Conservation (phyloP, 2,329 filamentous ascomycete genomes). For the Botrytis fabae region DNA sequence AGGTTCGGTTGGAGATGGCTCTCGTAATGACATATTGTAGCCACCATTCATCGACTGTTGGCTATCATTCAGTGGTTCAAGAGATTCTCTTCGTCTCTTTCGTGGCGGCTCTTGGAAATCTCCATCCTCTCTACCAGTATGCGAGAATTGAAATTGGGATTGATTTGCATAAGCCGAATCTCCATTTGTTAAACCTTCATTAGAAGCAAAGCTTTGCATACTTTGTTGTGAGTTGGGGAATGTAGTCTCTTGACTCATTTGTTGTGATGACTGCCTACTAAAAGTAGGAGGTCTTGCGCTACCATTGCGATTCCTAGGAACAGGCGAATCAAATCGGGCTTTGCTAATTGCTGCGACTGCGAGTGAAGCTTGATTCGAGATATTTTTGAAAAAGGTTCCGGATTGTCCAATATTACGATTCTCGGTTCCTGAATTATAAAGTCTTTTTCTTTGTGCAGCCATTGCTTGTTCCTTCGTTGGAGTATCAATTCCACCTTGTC, state of each 20-base stretch:
- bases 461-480: conserved; percentile 98
- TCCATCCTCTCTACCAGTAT: conserved; percentile 45
- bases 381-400: conserved; percentile 96
- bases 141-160: conserved; percentile 35
- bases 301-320: conserved; percentile 59
- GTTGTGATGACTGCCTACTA: conserved; percentile 71
- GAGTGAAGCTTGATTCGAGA: conserved; percentile 87
- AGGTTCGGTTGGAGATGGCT: conserved; percentile 70
- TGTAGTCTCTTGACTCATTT: conserved; percentile 62
- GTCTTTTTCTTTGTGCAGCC: conserved; percentile 88
- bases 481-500: conserved; percentile 79
- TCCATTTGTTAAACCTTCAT: conserved; percentile 67
- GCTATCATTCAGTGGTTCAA: conserved; percentile 51
- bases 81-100: conserved; percentile 65
- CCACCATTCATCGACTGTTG: conserved; percentile 36
- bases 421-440: conserved; percentile 78
- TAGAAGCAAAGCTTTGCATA: conserved; percentile 68
- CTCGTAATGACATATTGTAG: conserved; percentile 59
- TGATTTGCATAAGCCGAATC: conserved; percentile 71
- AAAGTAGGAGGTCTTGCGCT: conserved; percentile 68
- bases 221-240: conserved; percentile 84
- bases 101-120: conserved; percentile 74
- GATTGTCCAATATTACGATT: conserved; percentile 65
- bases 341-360: conserved; percentile 97
- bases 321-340: conserved; percentile 87